Base-by-base conservation (phyloP, 2,329 filamentous ascomycete species). In the Pyrenophora graminea region DNA sequence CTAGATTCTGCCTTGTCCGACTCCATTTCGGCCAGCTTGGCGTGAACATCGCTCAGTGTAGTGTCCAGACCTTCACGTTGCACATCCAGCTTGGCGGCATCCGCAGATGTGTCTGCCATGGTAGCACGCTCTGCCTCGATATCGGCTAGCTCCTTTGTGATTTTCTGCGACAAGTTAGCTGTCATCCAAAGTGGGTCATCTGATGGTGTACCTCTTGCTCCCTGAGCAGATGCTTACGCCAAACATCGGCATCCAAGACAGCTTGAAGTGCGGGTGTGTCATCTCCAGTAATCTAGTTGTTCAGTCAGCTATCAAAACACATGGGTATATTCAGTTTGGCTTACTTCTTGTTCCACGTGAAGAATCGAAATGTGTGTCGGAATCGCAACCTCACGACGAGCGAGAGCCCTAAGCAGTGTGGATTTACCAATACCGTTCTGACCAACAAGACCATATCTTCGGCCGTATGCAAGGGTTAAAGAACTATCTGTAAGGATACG, bases 281-380 rank as follows among this genome's bases (percentile, higher is more conserved):
- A 70, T 99, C 94, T 72, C 94, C 94, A 51, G 83, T 89, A 67
- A 99, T 93, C 88, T 94, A 38, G 2, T 12, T 18, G 18, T 3
- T 27, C 39, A 18, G 46, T 59, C 34, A 69, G 62, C 31, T 31
- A 10, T 15, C 25, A 39, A 6, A 10, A 6, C 10, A 7, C 6
- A 13, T 12, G 30, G 31, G 10, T 13, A 10, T 27, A 6, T 15
- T 15, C 7, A 5, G 7, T 4, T 30, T 21, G n/a, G 66, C 77
- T 67, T 76, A 91, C 89, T 81, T 99, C 94, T 82, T 99, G 94
- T 74, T 97, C 94, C 43, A 99, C 94, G 80, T 99, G 94, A 15
- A 99, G 84, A 83, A 99, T 99, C 9, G 94, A 97, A 60, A 99
- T 99, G 65, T 99, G 93, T 1, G 90, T 95, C 9, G 94, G 94